phyloP scores from a whole-genome alignment of 805 yeast species.

The Aciculoconidium aculeatum region DNA sequence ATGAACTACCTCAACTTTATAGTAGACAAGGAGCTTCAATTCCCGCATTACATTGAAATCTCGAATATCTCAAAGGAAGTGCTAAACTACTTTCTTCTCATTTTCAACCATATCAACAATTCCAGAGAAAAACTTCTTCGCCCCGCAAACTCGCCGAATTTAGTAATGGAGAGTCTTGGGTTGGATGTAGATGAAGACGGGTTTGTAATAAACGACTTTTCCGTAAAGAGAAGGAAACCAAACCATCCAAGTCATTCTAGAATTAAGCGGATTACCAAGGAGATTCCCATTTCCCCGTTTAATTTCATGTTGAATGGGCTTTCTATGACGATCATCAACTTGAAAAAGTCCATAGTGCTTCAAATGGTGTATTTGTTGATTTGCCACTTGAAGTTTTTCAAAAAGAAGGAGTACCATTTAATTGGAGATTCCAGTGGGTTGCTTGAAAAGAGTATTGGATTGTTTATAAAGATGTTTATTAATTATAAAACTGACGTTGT shows the following conservation, averaged over 20 bases:
- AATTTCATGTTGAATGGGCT: constrained; percentile 38
- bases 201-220: constrained; percentile 39
- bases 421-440: constrained; percentile 15
- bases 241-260: constrained; percentile 5
- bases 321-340: constrained; percentile 37
- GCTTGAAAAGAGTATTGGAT: constrained; percentile 21
- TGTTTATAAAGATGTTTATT: constrained; percentile 33
- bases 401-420: constrained; percentile 15
- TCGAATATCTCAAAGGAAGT: constrained; percentile 34
- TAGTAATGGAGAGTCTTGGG: constrained; percentile 32
- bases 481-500: constrained; percentile 27
- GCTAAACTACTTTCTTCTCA: constrained; percentile 29
- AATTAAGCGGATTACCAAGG: constrained; percentile 14
- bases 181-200: constrained; percentile 41
- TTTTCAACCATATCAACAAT: constrained; percentile 25
- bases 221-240: constrained; percentile 29
- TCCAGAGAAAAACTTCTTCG: constrained; percentile 7
- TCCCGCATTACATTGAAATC: constrained; percentile 27
- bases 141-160: constrained; percentile 2
- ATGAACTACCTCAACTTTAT: constrained; percentile 38
- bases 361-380: constrained; percentile 39
- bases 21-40: constrained; percentile 37
- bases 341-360: constrained; percentile 36
- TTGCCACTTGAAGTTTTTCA: constrained; percentile 32
- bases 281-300: constrained; percentile 34